Evolutionary conservation across 2,329 filamentous ascomycete genomes (phyloP).

Genomic region (Lachnellula subtilissima): DNA sequence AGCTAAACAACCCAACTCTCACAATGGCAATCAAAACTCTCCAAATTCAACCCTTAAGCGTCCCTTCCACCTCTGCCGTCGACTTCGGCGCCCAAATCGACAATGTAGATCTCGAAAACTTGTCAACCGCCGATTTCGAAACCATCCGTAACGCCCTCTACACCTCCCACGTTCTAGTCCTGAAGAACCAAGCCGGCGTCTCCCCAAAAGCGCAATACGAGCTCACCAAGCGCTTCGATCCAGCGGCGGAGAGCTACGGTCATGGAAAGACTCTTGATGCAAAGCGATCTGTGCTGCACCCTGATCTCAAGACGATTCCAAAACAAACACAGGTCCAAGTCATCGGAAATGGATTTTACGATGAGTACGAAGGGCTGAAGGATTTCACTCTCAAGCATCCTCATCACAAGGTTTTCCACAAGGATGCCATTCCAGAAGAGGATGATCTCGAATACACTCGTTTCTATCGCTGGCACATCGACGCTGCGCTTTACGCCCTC

Average conservation of each 20-base stretch:
- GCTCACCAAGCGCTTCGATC: slow-evolving; percentile 70
- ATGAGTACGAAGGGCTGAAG: slow-evolving; percentile 64
- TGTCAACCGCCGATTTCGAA: slow-evolving; percentile 61
- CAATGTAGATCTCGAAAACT: slow-evolving; percentile 55
- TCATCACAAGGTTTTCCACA: slow-evolving; percentile 74
- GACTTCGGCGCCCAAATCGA: slow-evolving; percentile 58
- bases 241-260: slow-evolving; percentile 59
- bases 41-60: slow-evolving; percentile 23
- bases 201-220: slow-evolving; percentile 69
- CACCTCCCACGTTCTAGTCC: slow-evolving; percentile 62
- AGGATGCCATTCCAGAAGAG: slow-evolving; percentile 56
- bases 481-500: slow-evolving; percentile 70
- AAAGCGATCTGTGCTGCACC: slow-evolving; percentile 60
- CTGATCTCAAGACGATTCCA: slow-evolving; percentile 74
- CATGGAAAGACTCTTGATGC: slow-evolving; percentile 71
- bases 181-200: slow-evolving; percentile 61
- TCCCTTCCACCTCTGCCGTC: slow-evolving; percentile 33
- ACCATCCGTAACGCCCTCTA: slow-evolving; percentile 62
- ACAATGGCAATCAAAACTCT: slow-evolving; percentile 31
- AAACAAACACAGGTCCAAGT: slow-evolving; percentile 77
- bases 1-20: neutral
- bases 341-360: slow-evolving; percentile 69
- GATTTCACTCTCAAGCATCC: slow-evolving; percentile 68
- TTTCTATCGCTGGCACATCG: slow-evolving; percentile 77
- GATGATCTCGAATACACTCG: slow-evolving; percentile 53